Conservation (phyloP, 306 rosid species). For the Vigna trinervia region DNA sequence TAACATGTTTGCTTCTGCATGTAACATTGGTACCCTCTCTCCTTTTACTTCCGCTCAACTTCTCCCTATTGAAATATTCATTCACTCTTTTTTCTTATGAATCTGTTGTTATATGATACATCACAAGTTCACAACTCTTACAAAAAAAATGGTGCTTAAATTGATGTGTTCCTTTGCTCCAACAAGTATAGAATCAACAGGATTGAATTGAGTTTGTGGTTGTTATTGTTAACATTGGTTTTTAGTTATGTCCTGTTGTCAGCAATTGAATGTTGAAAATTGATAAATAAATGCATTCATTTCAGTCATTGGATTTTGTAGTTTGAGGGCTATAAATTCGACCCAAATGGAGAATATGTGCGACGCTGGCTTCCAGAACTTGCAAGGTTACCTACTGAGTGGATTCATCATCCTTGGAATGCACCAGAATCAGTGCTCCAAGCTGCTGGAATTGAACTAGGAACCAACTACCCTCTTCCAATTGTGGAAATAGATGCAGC, state of each 20-base stretch:
- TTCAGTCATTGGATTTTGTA: conserved; percentile 49
- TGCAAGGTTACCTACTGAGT: conserved; percentile 86
- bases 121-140: background rate
- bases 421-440: conserved; percentile 86
- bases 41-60: background rate
- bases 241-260: background rate
- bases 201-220: conserved; percentile 36
- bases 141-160: background rate
- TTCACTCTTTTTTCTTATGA: conserved; percentile 15
- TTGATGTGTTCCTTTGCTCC: conserved; percentile 5
- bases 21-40: background rate
- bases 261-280: conserved; percentile 36
- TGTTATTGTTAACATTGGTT: background rate
- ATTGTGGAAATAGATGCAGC: conserved; percentile 79
- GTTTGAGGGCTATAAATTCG: conserved; percentile 89
- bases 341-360: conserved; percentile 88
- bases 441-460: conserved; percentile 92
- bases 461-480: conserved; percentile 91
- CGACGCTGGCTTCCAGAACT: conserved; percentile 97
- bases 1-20: conserved; percentile 15
- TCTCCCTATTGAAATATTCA: background rate
- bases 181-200: background rate
- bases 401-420: conserved; percentile 97
- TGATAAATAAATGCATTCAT: conserved; percentile 30
- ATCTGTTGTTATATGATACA: background rate